phyloP scores from a whole-genome alignment of 2,329 filamentous ascomycete species.

The Botrytis sinoallii region DNA sequence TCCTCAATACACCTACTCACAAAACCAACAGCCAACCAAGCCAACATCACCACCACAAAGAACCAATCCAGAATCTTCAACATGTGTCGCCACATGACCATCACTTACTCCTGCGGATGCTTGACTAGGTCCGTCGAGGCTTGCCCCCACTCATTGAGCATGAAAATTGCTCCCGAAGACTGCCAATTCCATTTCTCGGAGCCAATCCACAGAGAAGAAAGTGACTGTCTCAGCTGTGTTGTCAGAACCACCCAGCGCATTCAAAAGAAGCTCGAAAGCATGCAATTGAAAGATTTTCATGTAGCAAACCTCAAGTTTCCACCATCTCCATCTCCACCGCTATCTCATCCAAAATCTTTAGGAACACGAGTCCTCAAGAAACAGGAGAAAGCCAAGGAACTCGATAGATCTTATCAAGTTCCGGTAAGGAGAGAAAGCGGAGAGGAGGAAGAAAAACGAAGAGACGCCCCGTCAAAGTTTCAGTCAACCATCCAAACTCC shows the following conservation, averaged over 20 bases:
- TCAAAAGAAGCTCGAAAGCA: background rate
- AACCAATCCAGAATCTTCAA: background rate
- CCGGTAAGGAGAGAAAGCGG: background rate
- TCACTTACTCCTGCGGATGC: background rate
- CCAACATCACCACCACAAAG: background rate
- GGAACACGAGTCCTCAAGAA: background rate
- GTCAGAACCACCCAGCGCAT: background rate
- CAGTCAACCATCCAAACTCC: background rate
- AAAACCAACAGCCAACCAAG: background rate
- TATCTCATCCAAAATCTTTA: background rate
- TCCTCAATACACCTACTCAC: background rate
- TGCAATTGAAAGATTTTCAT: background rate
- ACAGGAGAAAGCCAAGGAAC: background rate
- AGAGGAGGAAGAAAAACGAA: background rate
- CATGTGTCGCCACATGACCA: background rate
- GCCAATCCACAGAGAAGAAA: fast-evolving
- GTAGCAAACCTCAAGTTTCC: background rate
- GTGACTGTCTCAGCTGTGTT: background rate
- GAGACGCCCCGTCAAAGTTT: background rate
- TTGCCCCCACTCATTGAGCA: background rate
- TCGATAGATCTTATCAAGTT: background rate
- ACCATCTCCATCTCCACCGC: background rate
- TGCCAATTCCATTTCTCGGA: background rate
- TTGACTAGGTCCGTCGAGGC: background rate
- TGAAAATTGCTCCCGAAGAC: background rate